A percentile compares a stretch with the other conserved stretches of the same genome.
Conservation (phyloP, 2,329 filamentous ascomycete species). For the Arthrobotrys sinensis region DNA sequence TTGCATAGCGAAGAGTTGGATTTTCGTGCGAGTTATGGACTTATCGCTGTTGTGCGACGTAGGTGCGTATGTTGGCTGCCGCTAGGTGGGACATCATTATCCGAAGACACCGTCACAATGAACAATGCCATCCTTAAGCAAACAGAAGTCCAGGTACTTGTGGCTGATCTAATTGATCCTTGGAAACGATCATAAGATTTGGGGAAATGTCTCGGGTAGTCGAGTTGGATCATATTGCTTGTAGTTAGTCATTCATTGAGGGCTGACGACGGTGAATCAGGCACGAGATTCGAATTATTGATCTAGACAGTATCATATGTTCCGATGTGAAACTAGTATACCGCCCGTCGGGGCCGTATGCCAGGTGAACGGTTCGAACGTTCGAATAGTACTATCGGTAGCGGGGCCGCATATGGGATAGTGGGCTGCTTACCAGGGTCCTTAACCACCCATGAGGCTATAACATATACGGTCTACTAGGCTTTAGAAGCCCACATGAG, state of each 20-base stretch:
- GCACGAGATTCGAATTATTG: neutral
- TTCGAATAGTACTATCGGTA: neutral
- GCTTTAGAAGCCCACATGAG: neutral
- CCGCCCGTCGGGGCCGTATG: neutral
- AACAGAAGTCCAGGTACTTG: neutral
- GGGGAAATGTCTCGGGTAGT: neutral
- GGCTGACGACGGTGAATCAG: neutral
- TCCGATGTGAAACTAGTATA: neutral
- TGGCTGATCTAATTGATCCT: neutral
- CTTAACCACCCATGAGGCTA: neutral
- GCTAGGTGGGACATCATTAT: neutral
- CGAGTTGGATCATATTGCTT: neutral
- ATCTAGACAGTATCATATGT: neutral
- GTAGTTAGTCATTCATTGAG: neutral
- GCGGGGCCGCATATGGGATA: neutral
- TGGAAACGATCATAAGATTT: conserved; percentile 4
- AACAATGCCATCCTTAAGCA: neutral
- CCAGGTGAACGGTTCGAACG: neutral
- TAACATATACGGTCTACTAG: neutral
- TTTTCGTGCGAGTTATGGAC: conserved; percentile 3
- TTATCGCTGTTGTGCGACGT: conserved; percentile 26
- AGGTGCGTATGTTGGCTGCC: conserved; percentile 6
- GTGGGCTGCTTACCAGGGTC: neutral
- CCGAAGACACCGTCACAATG: neutral
- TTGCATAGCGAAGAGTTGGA: neutral